phyloP scores from a whole-genome alignment of 345 rosid species.

The Salix purpurea region DNA sequence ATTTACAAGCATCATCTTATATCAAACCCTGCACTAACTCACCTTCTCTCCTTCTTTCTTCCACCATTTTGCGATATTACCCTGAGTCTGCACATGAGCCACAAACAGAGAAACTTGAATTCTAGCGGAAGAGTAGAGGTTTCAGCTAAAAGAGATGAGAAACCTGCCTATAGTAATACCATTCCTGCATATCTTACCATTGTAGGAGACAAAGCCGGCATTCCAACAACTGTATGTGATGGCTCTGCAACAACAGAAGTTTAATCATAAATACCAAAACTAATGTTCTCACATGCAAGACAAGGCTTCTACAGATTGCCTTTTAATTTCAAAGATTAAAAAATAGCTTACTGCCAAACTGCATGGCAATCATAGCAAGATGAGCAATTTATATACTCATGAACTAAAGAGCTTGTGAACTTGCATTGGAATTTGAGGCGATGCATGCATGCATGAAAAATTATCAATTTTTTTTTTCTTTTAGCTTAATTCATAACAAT shows the following conservation, averaged over 20 bases:
- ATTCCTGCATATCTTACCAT: constrained; percentile 54
- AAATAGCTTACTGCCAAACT: background rate
- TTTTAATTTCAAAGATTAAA: background rate
- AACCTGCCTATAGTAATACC: background rate
- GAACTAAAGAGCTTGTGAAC: no score
- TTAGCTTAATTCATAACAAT: no score
- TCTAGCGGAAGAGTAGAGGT: constrained; percentile 20
- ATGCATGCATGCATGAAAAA: no score
- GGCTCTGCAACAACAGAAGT: constrained; percentile 46
- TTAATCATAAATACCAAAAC: background rate
- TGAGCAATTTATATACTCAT: no score
- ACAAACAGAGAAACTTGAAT: constrained; percentile 21
- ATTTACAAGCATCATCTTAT: background rate
- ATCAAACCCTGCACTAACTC: constrained; percentile 18
- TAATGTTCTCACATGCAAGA: background rate
- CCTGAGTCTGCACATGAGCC: constrained; percentile 71
- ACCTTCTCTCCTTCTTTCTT: constrained; percentile 99
- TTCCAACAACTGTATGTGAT: constrained; percentile 60
- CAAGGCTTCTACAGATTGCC: background rate
- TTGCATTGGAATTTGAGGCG: no score
- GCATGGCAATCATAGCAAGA: background rate
- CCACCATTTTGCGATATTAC: constrained; percentile 82
- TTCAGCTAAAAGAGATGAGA: background rate
- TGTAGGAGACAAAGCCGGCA: constrained; percentile 99
- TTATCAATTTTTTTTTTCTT: no score